Base-by-base conservation (phyloP, 2,329 filamentous ascomycete genomes). In the Acephala macrosclerotiorum region DNA sequence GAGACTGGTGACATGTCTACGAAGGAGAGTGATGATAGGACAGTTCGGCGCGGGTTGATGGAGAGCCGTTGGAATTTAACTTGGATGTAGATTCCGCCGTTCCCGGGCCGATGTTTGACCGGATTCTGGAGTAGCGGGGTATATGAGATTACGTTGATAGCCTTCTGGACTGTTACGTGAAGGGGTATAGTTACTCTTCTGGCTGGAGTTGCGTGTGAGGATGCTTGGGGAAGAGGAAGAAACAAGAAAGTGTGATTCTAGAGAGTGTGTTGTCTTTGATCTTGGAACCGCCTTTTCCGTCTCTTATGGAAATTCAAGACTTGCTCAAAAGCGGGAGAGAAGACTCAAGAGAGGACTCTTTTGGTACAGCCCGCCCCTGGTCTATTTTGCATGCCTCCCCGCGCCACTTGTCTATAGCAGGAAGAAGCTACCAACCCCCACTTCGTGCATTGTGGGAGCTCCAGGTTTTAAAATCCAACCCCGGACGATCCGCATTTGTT, bases 371-470 rank as follows among this genome's bases (percentile, higher is more conserved):
- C 49, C 49, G 49, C 49, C 49, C 49, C 26, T 53, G 49, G 3
- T 29, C 22, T 1, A 1, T 22, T 49, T 22, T 33, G 29, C 29
- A 4, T 42, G 38, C 38, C 38, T 14, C 18, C 25, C 14, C 29
- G 22, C 14, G 26, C 49, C 49, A 8, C 49, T 53, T 53, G 25
- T 25, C 49, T 16, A 29, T 53, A 53, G 49, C 49, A 33, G 25
- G 4, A 53, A 33, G 49, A 33, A 53, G 22, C 49, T 33, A 16
- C 18, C 22, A 5, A 20, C 45, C n/a, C 45, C 49, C 22, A 53
- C 49, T 29, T 26, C 49, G 22, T 33, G 49, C 26, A 53, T 53
- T 53, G 49, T 33, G 49, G 49, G 49, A 29, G 49, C 49, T 53
- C 49, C 49, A 53, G 49, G 49, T 53, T 33, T 53, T 29, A 6